Evolutionary conservation across 495 filamentous ascomycete genomes (phyloP).

Genomic region (Aspergillus bertholletiae): DNA sequence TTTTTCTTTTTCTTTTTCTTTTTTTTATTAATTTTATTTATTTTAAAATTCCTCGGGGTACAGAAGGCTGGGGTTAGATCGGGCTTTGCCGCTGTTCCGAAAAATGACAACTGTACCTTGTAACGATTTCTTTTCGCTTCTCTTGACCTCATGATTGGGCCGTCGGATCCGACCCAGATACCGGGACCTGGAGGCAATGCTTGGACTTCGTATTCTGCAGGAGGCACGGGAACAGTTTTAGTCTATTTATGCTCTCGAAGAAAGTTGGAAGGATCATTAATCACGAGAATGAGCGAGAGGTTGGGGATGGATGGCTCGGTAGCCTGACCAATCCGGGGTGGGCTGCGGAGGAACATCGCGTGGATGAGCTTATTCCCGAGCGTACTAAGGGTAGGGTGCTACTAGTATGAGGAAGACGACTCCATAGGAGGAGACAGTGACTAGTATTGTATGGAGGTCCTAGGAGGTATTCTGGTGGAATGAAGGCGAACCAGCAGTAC

Average conservation of each 20-base stretch:
- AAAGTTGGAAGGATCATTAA: not conserved
- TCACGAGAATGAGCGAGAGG: not conserved
- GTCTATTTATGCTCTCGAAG: not conserved
- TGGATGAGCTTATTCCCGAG: too few species aligned
- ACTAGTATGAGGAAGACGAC: too few species aligned
- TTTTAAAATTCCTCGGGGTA: too few species aligned
- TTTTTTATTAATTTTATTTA: not conserved
- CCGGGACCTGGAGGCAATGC: not conserved
- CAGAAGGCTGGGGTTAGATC: too few species aligned
- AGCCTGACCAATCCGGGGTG: not conserved
- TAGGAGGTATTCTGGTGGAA: too few species aligned
- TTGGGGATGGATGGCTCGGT: not conserved
- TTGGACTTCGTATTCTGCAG: not conserved
- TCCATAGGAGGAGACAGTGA: too few species aligned
- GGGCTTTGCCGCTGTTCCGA: too few species aligned
- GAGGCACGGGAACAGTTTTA: not conserved
- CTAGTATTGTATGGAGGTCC: too few species aligned
- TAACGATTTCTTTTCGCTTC: too few species aligned
- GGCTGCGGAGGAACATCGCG: not conserved
- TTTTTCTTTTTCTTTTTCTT: not conserved
- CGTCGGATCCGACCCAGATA: not conserved
- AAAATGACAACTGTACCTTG: too few species aligned
- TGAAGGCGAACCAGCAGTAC: conserved; percentile 2
- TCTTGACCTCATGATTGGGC: not conserved
- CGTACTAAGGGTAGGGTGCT: too few species aligned